These are phyloP conservation scores for Conticribra weissflogii DNA, from an alignment of 108 stramenopile species.

Conservation along the genomic window DNA sequence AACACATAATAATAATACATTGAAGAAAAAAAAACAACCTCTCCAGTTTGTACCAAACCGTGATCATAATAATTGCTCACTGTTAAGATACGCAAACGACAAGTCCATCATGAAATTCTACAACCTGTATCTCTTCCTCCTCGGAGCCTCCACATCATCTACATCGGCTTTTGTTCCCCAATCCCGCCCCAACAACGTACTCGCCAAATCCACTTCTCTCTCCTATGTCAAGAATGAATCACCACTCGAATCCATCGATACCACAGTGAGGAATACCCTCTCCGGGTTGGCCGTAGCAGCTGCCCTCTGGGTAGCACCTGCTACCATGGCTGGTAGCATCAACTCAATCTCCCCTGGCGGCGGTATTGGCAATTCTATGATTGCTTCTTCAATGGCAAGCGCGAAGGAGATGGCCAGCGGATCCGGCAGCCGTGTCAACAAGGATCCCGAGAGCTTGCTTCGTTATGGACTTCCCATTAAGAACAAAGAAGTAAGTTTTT, in stretches of 20 bases:
- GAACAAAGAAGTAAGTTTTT: constrained; percentile 77
- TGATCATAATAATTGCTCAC: background rate
- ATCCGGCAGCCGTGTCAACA: constrained; percentile 89
- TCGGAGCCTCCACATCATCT: constrained; percentile 4
- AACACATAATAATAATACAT: no score
- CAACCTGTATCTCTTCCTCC: constrained; percentile 9
- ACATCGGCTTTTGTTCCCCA: constrained; percentile 13
- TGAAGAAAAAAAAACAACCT: background rate
- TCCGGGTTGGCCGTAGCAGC: constrained; percentile 38
- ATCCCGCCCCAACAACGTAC: background rate
- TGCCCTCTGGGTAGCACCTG: constrained; percentile 51
- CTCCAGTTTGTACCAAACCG: background rate
- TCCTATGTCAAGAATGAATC: constrained; percentile 14
- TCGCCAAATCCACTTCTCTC: constrained; percentile 2
- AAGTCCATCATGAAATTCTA: constrained; percentile 16
- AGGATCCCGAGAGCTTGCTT: constrained; percentile 89
- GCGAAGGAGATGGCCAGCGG: constrained; percentile 91
- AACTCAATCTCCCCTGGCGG: constrained; percentile 5
- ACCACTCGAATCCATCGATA: constrained; percentile 26
- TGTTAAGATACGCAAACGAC: background rate
- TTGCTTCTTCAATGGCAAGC: constrained; percentile 47
- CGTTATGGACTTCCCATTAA: constrained; percentile 90
- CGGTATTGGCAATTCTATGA: constrained; percentile 3
- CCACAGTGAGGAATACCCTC: constrained; percentile 32
- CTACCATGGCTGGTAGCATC: constrained; percentile 30